These are phyloP conservation scores for Taphrina sp. DNA, from an alignment of 1,139 yeast genomes.

Conservation along the genomic window DNA sequence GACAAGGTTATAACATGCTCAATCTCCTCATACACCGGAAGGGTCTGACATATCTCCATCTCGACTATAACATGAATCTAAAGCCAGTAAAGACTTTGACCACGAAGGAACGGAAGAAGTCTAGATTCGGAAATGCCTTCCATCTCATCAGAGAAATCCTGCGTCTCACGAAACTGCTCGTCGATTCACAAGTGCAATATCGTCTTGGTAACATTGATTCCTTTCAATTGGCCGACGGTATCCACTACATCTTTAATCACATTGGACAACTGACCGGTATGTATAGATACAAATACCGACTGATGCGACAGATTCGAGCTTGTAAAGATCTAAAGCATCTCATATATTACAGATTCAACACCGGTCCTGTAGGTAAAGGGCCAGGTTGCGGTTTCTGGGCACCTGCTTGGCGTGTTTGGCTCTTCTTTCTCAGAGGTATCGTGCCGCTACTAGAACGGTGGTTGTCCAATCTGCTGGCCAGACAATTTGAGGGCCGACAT, in stretches of 20 bases:
- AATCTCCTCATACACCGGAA: conserved; percentile 84
- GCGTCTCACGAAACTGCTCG: conserved; percentile 75
- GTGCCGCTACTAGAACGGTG: conserved; percentile 90
- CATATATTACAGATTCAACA: conserved; percentile 77
- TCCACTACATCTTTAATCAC: conserved; percentile 84
- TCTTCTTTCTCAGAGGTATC: conserved; percentile 87
- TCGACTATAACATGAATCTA: conserved; percentile 91
- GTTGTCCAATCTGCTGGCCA: conserved; percentile 84
- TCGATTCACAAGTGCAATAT: conserved; percentile 90
- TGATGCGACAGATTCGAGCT: conserved; percentile 96
- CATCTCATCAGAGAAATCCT: conserved; percentile 88
- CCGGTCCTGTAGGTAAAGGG: conserved; percentile 77
- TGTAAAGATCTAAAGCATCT: conserved; percentile 94
- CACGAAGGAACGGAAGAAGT: conserved; percentile 92
- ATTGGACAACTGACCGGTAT: conserved; percentile 95
- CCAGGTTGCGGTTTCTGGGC: conserved; percentile 99
- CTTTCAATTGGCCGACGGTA: conserved; percentile 90
- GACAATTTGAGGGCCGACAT: conserved; percentile 95
- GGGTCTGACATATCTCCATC: conserved; percentile 86
- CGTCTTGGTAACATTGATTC: conserved; percentile 90
- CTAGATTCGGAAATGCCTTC: conserved; percentile 95
- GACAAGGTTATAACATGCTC: conserved; percentile 92
- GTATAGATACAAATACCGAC: conserved; percentile 92
- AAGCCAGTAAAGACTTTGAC: conserved; percentile 96
- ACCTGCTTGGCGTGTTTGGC: conserved; percentile 98